Percentiles rank a stretch among this genome's conserved stretches.
These are phyloP conservation scores for Mollisiaceae sp. DNA, from an alignment of 2,329 filamentous ascomycete species.

Conservation along the genomic window DNA sequence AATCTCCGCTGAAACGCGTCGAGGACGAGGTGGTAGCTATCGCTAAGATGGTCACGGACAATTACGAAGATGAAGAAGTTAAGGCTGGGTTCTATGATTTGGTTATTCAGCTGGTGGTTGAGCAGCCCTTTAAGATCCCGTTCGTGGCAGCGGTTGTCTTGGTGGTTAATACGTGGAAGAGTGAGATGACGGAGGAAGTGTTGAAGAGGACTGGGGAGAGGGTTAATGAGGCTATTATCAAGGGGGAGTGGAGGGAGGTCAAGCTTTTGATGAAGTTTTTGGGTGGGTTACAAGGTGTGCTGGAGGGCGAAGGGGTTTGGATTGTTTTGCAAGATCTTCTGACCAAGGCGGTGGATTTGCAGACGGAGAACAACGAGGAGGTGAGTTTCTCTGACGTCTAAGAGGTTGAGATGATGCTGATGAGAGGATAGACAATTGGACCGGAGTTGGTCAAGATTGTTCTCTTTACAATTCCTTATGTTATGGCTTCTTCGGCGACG, in stretches of 20 bases:
- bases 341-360: conserved; percentile 85
- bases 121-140: conserved; percentile 98
- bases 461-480: conserved; percentile 89
- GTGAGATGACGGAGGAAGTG: conserved; percentile 73
- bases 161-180: conserved; percentile 72
- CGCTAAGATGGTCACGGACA: conserved; percentile 77
- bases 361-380: conserved; percentile 92
- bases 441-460: conserved; percentile 97
- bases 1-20: conserved; percentile 78
- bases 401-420: conserved; percentile 17
- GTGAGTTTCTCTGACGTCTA: conserved; percentile 57
- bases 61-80: conserved; percentile 84
- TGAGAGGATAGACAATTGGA: conserved; percentile 59
- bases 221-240: conserved; percentile 69
- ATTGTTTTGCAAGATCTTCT: conserved; percentile 89
- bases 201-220: conserved; percentile 65
- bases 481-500: conserved; percentile 74
- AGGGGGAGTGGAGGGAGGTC: conserved; percentile 85
- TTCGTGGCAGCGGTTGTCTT: conserved; percentile 87
- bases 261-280: conserved; percentile 91
- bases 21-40: conserved; percentile 79
- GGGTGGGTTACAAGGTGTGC: conserved; percentile 80
- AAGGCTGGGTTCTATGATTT: conserved; percentile 75
- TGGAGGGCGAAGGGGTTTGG: conserved; percentile 86
- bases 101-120: conserved; percentile 75